Conservation (phyloP, 345 rosid genomes). For the Melaleuca quinquenervia region DNA sequence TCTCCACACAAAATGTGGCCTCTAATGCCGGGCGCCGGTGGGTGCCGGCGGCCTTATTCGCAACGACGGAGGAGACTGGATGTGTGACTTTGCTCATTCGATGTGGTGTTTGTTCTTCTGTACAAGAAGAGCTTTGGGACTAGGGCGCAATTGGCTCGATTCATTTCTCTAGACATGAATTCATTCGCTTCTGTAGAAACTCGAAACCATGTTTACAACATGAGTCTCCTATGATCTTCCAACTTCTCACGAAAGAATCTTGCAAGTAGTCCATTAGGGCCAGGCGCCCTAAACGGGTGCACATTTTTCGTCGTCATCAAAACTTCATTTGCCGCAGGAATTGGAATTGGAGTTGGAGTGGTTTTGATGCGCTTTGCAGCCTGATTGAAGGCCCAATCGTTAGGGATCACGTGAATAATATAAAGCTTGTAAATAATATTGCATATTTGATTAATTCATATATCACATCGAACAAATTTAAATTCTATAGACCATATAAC, state of each 20-base stretch:
- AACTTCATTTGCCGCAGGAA: not conserved
- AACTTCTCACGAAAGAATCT: not conserved
- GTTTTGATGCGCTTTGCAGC: no score
- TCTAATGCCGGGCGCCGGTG: no score
- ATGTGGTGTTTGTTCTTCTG: not conserved
- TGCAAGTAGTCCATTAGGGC: not conserved
- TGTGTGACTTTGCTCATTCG: not conserved
- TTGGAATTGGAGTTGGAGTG: no score
- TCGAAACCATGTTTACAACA: not conserved
- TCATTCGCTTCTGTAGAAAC: not conserved
- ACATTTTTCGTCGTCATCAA: no score
- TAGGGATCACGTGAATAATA: no score
- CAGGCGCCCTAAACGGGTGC: not conserved
- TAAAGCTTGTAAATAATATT: no score
- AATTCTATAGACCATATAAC: no score
- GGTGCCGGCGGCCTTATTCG: not conserved
- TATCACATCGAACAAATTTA: no score
- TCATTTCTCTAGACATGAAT: not conserved
- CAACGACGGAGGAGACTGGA: not conserved
- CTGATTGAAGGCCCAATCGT: no score
- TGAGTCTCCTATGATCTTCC: not conserved
- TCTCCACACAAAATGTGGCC: not conserved
- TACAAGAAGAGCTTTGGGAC: not conserved
- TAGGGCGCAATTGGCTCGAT: not conserved
- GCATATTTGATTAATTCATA: no score